Conservation (phyloP, 306 rosid genomes). For the Cyclanthera cordifolia region DNA sequence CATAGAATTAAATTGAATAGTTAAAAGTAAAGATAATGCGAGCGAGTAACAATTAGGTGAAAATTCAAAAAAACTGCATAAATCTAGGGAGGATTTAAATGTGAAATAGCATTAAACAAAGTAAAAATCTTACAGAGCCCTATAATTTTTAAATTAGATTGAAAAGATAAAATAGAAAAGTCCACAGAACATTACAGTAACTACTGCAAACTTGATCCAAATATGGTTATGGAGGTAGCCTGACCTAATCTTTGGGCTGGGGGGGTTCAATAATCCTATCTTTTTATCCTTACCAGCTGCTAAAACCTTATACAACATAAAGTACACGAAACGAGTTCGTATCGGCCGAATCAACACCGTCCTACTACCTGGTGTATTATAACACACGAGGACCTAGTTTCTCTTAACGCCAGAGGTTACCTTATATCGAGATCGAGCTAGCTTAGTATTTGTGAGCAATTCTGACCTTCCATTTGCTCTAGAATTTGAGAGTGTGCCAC, state of each 20-base stretch:
- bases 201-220: neutral
- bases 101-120: neutral
- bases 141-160: neutral
- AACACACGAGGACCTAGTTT: neutral
- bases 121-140: neutral
- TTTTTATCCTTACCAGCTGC: neutral
- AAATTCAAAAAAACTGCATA: no score
- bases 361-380: slow-evolving; percentile 1
- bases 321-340: neutral
- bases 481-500: neutral
- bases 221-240: neutral
- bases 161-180: neutral
- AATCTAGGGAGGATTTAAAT: no score
- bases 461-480: neutral
- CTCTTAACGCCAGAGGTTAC: neutral
- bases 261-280: neutral
- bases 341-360: neutral
- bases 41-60: no score
- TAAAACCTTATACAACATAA: neutral
- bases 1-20: no score
- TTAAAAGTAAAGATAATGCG: no score
- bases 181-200: neutral
- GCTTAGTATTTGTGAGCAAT: neutral
- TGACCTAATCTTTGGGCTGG: neutral
- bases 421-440: neutral